Percentiles rank a stretch among this genome's conserved stretches.
These are phyloP conservation scores for Aureobasidium sp. DNA, from an alignment of 2,329 filamentous ascomycete genomes.

Conservation along the genomic window DNA sequence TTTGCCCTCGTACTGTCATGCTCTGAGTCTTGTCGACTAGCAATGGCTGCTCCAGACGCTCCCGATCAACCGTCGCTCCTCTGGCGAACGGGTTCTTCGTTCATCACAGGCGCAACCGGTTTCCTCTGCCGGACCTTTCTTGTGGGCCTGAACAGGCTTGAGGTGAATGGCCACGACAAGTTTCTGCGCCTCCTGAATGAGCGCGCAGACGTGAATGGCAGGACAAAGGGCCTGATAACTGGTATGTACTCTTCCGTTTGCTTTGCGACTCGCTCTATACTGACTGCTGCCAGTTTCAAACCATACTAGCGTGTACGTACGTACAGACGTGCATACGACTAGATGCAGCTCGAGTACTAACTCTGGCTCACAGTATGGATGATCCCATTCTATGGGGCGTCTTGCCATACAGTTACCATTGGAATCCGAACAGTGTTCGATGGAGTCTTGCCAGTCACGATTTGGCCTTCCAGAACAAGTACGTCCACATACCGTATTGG, in stretches of 20 bases:
- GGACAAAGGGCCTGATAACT: conserved; percentile 74
- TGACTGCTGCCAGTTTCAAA: conserved; percentile 60
- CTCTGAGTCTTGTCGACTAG: not conserved
- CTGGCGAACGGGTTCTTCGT: conserved; percentile 67
- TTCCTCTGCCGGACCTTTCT: conserved; percentile 68
- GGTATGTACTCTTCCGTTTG: conserved; percentile 44
- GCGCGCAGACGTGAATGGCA: conserved; percentile 57
- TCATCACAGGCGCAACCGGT: conserved; percentile 67
- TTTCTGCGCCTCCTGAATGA: conserved; percentile 72
- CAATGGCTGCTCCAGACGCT: conserved; percentile 11
- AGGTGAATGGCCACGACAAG: conserved; percentile 67
- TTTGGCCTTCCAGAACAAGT: conserved; percentile 89
- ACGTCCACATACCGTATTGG: conserved; percentile 23
- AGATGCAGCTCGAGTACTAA: not conserved
- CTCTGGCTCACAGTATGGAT: conserved; percentile 59
- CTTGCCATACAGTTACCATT: conserved; percentile 66
- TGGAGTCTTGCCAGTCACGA: conserved; percentile 92
- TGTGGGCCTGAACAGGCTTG: conserved; percentile 64
- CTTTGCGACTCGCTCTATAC: not conserved
- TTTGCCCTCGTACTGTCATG: not conserved
- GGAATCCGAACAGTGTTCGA: conserved; percentile 67
- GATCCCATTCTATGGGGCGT: conserved; percentile 93
- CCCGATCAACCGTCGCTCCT: conserved; percentile 52
- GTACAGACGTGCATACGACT: conserved; percentile 21
- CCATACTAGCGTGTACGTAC: conserved; percentile 77